Evolutionary conservation across 1,284 basidiomycete species (phyloP), one percentile per base, ranked within the genome.

Genomic region (Rhizoctonia solani): DNA sequence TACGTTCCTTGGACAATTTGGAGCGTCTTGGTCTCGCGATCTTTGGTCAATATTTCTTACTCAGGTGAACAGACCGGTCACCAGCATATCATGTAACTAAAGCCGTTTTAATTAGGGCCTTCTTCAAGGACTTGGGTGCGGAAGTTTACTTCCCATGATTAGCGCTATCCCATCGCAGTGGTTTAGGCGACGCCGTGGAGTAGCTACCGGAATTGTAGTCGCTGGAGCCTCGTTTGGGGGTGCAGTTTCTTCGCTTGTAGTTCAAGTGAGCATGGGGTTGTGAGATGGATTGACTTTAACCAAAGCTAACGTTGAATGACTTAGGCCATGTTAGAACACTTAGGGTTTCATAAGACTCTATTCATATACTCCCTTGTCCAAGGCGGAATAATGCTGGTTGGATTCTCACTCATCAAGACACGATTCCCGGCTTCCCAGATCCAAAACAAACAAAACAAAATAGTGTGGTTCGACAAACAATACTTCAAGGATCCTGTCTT

Each of bases 31-130:
- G 47, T 71, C 66, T 16, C 70, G 53, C 9, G 54, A 71, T 41
- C 44, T 73, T 21, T 74, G 72, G 73, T 73, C 73, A 27, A 69
- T 71, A 19, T 72, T 73, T 41, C 39, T 74, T 9, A 68, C 71
- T 0, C 72, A 73, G 54, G 73, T 73, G 71, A 11, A 39, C 68
- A 70, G n/a, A 11, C 32, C 11, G 4, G 11, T 4, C 4, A 4
- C 4, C 4, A 4, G 11, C 32, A 34, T 34, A 11, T 34, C 32
- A 4, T 11, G 4, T 4, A 34, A 11, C 11, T 11, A 4, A 4
- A 4, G 32, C 32, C n/a, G n/a, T n/a, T n/a, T n/a, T n/a, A n/a
- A n/a, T n/a, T 19, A 66, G 63, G 63, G 63, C 8, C 29, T 66
- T 14, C 9, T 66, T 13, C 63, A 54, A 54, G 63, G 63, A 1